Conservation (phyloP, 257 asterid species). For the Nicotiana knightiana region DNA sequence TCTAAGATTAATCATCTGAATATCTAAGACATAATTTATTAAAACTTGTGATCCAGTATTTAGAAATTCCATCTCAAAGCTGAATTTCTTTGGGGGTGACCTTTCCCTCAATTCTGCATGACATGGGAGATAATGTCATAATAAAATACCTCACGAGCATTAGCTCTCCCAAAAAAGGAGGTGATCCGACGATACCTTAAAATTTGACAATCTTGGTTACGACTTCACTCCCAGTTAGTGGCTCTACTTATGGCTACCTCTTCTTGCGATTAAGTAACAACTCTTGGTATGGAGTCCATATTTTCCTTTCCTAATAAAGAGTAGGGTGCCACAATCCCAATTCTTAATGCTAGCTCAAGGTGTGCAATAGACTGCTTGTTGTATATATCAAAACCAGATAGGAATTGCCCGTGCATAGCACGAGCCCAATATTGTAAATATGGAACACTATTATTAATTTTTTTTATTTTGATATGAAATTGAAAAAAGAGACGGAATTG, state of each 20-base stretch:
- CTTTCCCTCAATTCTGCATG: too few relatives aligned
- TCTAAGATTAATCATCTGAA: too few relatives aligned
- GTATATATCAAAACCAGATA: too few relatives aligned
- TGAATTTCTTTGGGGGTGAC: too few relatives aligned
- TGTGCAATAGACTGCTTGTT: background rate
- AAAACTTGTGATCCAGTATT: too few relatives aligned
- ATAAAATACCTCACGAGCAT: background rate
- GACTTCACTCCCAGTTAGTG: background rate
- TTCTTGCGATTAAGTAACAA: background rate
- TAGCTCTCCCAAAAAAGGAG: background rate
- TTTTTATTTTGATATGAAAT: too few relatives aligned
- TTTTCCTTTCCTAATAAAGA: background rate
- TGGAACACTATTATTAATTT: too few relatives aligned
- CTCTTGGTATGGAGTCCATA: background rate
- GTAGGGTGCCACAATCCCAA: background rate
- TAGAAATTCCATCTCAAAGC: too few relatives aligned
- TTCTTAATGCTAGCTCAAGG: background rate
- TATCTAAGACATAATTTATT: too few relatives aligned
- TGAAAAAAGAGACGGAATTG: too few relatives aligned
- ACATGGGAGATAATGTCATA: background rate
- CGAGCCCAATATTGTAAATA: too few relatives aligned
- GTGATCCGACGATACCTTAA: background rate
- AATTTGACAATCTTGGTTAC: background rate
- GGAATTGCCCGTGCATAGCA: too few relatives aligned
- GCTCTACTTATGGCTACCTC: background rate